Base-by-base conservation (phyloP, 2,329 filamentous ascomycete species). In the Microdochium trichocladiopsis region DNA sequence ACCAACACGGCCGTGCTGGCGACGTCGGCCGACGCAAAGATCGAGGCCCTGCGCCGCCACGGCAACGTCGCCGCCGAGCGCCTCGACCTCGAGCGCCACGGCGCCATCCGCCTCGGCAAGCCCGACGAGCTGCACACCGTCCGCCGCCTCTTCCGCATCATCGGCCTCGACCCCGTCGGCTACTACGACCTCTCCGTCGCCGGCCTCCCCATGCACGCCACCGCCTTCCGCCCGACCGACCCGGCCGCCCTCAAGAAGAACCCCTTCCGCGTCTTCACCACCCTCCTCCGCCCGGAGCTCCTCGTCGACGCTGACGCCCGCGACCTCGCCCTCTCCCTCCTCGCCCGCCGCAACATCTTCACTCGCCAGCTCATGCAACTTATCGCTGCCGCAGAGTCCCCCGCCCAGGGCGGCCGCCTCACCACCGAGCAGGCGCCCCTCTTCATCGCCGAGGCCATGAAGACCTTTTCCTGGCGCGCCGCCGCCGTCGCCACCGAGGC, bases 171-270 rank as follows among this genome's bases (percentile, higher is more conserved):
- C 22, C 68, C 77, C 0, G 75, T 79, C 0, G 76, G 75, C 1
- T 79, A 79, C 57, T 80, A 80, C 54, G 75, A 80, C 51, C 65
- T 80, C 0, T 70, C 69, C 1, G 58, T 69, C 0, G 75, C 71
- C 2, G 70, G 70, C 0, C 63, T 80, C 14, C 77, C 77, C 0
- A 70, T 80, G 61, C 75, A 79, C 51, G 75, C 75, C 1, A 80
- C 77, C 0, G 73, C 71, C 9, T 80, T 80, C 54, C 70, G 77
- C 2, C 75, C 76, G 1, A 63, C 60, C 0, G 63, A 58, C 4
- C 50, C 54, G 1, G 56, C 61, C 2, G 65, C 71, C 0, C 62
- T 79, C 2, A 53, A 59, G 2, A 57, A 57, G 16, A 73, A 78
- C 50, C 75, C 76, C 0, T 79, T 79, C 51, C 66, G 70, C 1